phyloP scores from a whole-genome alignment of 805 yeast species.

The Cyberlindnera mycetangii region DNA sequence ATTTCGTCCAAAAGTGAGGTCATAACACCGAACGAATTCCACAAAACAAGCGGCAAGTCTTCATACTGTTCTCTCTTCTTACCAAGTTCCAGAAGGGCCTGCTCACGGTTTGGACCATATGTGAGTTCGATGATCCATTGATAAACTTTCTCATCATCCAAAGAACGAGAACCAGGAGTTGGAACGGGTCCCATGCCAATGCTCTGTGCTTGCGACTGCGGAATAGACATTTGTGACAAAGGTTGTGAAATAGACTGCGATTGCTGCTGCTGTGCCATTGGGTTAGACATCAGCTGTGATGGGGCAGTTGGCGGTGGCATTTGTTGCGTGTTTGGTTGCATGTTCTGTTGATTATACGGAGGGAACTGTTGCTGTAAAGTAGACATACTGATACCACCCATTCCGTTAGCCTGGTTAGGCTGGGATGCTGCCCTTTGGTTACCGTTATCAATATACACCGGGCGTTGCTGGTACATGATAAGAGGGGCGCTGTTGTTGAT shows the following conservation, averaged over 20 bases:
- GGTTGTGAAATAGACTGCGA: background rate
- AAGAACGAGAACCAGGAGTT: slow-evolving; percentile 36
- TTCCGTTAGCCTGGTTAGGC: slow-evolving; percentile 4
- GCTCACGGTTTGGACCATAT: slow-evolving; percentile 87
- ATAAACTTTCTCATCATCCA: slow-evolving; percentile 79
- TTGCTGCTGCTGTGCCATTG: slow-evolving; percentile 8
- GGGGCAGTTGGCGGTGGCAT: slow-evolving; percentile 15
- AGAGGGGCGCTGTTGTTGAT: background rate
- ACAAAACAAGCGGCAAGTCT: slow-evolving; percentile 85
- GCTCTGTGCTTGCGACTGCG: slow-evolving; percentile 13
- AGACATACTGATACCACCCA: slow-evolving; percentile 9
- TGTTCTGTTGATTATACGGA: slow-evolving; percentile 12
- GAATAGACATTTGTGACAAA: slow-evolving; percentile 3
- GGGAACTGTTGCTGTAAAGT: slow-evolving; percentile 23
- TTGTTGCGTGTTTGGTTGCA: slow-evolving; percentile 6
- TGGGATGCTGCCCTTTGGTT: slow-evolving; percentile 12
- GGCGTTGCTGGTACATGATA: slow-evolving; percentile 20
- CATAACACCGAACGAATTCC: slow-evolving; percentile 98
- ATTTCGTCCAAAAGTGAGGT: slow-evolving; percentile 87
- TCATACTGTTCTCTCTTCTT: slow-evolving; percentile 93
- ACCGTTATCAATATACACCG: slow-evolving; percentile 20
- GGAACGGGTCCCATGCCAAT: background rate
- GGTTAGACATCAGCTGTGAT: slow-evolving; percentile 6
- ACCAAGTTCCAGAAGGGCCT: slow-evolving; percentile 88
- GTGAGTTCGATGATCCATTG: slow-evolving; percentile 89